Conservation (phyloP, 140 eudicot genomes). For the Eryngium alpinum region DNA sequence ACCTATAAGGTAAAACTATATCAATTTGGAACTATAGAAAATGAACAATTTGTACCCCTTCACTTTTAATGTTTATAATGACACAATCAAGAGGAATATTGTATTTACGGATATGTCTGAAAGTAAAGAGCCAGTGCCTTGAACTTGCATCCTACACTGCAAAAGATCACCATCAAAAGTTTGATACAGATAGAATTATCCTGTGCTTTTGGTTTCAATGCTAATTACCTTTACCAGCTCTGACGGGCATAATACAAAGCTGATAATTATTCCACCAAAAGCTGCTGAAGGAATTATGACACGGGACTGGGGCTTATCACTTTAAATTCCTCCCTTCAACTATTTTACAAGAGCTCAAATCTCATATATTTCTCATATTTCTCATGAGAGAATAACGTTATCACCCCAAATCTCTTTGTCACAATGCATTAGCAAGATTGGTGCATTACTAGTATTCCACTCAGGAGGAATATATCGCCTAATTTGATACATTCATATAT, state of each 20-base stretch:
- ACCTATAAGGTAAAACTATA: conserved; percentile 39
- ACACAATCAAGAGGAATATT: conserved; percentile 81
- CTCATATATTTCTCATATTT: too few relatives aligned
- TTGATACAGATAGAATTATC: conserved; percentile 15
- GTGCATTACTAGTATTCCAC: too few relatives aligned
- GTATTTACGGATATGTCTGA: conserved; percentile 47
- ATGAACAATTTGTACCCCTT: conserved; percentile 53
- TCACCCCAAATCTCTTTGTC: too few relatives aligned
- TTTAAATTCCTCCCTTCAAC: conserved; percentile 48
- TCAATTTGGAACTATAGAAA: conserved; percentile 23
- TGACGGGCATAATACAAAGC: conserved; percentile 85
- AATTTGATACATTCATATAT: too few relatives aligned
- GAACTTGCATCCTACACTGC: conserved; percentile 99
- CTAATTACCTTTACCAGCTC: conserved; percentile 83
- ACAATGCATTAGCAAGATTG: too few relatives aligned
- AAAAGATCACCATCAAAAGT: conserved; percentile 41
- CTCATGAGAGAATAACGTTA: too few relatives aligned
- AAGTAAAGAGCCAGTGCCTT: conserved; percentile 69
- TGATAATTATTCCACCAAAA: conserved; percentile 71
- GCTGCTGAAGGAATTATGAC: conserved; percentile 76
- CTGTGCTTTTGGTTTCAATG: neutral
- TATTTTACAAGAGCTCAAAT: neutral
- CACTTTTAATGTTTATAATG: conserved; percentile 56
- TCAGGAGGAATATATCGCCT: too few relatives aligned
- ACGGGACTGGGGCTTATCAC: conserved; percentile 50